Base-by-base conservation (phyloP, 2,329 filamentous ascomycete species). In the Apiospora malaysiana region DNA sequence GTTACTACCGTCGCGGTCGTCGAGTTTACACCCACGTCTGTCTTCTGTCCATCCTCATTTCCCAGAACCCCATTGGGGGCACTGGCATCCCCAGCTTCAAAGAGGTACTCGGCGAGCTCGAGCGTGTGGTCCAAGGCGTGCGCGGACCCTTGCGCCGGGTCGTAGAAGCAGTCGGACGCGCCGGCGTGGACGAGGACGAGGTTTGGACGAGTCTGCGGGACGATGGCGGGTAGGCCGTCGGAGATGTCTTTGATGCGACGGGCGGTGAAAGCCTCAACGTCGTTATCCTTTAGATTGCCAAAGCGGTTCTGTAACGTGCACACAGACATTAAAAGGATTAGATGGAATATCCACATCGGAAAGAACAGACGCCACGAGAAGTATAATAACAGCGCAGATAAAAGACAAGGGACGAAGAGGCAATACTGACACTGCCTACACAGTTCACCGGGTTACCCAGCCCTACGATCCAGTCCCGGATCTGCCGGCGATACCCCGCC, bases 121-220 rank as follows among this genome's bases (percentile, higher is more conserved):
- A 72, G 74, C 69, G 76, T 78, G 68, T 72, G 69, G 67, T 77
- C 74, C 46, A 74, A 71, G 32, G 70, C 71, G 66, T 76, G 76
- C 8, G 75, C 75, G 0, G 77, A 76, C 0, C 77, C 76, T 73
- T 73, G 77, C 21, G 72, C 65, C 21, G 74, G 69, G 42, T 76
- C 70, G 69, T 77, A 76, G 70, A 78, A 78, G 68, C 77, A 78
- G 68, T 78, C 77, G 71, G 75, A 77, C 12, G 76, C 77, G 7
- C 77, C 77, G 5, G 76, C 77, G 68, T 78, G 77, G 49, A 78
- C 72, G 40, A 78, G 70, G 56, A 78, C 69, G 16, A 78, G 73
- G 70, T 78, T 78, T 18, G 77, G 77, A 49, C 77, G 75, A 51
- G 74, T 73, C 37, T 71, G 69, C 1, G 77, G 76, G 5, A 78